A percentile compares a stretch with the other conserved stretches of the same genome.
Evolutionary conservation across 768 basidiomycete genomes (phyloP).

Genomic region (Tricholoma sp.): DNA sequence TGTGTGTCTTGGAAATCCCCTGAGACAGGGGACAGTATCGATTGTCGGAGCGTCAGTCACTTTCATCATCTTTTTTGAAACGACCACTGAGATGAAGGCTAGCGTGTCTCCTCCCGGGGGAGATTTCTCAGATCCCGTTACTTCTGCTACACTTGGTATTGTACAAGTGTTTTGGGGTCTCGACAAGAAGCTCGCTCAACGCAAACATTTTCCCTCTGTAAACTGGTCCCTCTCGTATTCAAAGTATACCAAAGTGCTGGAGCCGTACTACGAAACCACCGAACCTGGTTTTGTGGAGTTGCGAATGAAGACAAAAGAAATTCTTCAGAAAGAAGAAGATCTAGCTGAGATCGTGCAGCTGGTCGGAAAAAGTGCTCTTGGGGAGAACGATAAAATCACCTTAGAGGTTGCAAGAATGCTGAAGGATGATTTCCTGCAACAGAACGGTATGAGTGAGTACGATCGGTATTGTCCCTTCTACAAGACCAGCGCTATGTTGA

Average conservation of each 20-base stretch:
- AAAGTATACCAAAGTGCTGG: conserved; percentile 93
- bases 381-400: conserved; percentile 97
- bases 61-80: background rate
- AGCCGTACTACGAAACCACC: conserved; percentile 85
- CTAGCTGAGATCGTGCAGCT: conserved; percentile 98
- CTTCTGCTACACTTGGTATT: conserved; percentile 94
- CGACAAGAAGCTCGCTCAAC: conserved; percentile 97
- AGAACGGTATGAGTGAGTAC: conserved; percentile 98
- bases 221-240: conserved; percentile 99
- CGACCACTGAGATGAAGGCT: conserved; percentile 8
- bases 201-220: conserved; percentile 99
- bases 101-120: conserved; percentile 97
- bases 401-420: conserved; percentile 96
- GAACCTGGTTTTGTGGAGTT: conserved; percentile 95
- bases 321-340: conserved; percentile 97
- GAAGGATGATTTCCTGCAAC: conserved; percentile 96
- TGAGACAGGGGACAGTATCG: conserved; percentile 88
- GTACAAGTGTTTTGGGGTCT: conserved; percentile 99
- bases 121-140: conserved; percentile 99
- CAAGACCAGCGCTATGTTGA: conserved; percentile 96
- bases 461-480: conserved; percentile 98
- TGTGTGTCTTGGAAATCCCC: conserved; percentile 83
- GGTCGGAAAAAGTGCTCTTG: conserved; percentile 97
- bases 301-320: conserved; percentile 91
- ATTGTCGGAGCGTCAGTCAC: conserved; percentile 94